Base-by-base conservation (phyloP, 768 basidiomycete species). In the Pulveroboletus sp. region DNA sequence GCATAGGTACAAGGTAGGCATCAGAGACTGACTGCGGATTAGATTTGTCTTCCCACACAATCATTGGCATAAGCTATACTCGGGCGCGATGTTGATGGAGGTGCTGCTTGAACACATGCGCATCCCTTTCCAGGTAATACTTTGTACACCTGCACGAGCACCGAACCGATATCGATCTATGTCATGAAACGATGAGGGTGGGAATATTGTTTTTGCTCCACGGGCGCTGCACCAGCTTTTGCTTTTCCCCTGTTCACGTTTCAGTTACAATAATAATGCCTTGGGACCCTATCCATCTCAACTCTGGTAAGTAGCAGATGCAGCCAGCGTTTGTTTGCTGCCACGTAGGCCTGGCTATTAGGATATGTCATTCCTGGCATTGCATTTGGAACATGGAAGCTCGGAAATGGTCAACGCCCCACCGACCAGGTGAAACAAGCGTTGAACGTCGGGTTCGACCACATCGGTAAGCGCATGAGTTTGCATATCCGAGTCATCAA, bases 221-320 rank as follows among this genome's bases (percentile, higher is more conserved):
- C 31, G 13, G 41, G n/a, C 33, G 8, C n/a, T 23, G 7, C 2
- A 12, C 19, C 4, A 16, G 2, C 7, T 20, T 17, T 13, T 33
- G 36, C 23, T 31, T 21, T n/a, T 36, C 32, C 41, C 17, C 31
- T 34, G 39, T 23, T 35, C 36, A 33, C 37, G 19, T 33, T n/a
- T 20, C 25, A 45, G 34, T 19, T 40, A 39, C 17, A 34, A 23
- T 32, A 37, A 6, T 35, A 45, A 84, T 86, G 82, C 76, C 83
- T 69, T 85, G 84, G 79, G 72, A 77, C 27, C 48, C 52, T n/a
- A 75, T 83, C 51, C 72, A 71, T 55, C 69, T 84, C 24, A 85
- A 82, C 65, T 80, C 83, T 53, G 82, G 83, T 79, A 45, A 48
- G 72, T 50, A 31, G 27, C 8, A 36, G 21, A 21, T 17, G 29